phyloP scores from a whole-genome alignment of 2,329 filamentous ascomycete genomes.

The Beauveria medogensis region DNA sequence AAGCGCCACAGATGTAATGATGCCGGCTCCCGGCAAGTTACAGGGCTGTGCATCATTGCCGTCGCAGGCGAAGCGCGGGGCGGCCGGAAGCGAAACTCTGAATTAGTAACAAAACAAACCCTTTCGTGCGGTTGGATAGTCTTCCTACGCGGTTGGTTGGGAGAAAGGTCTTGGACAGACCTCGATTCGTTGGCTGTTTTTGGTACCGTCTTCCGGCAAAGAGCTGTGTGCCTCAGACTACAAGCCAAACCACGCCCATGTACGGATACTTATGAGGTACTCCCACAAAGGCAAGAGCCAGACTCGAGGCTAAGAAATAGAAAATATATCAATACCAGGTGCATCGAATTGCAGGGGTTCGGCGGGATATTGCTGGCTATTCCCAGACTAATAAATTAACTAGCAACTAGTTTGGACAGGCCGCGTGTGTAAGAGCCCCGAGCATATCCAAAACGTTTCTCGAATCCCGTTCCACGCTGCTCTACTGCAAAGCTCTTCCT shows the following conservation, averaged over 20 bases:
- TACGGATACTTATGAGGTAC: neutral
- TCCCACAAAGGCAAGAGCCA: too few relatives aligned
- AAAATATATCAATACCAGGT: neutral
- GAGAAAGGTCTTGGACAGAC: neutral
- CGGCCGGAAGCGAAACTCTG: too few relatives aligned
- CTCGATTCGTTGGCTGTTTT: neutral
- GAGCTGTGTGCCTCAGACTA: neutral
- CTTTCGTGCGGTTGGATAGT: neutral
- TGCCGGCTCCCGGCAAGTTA: neutral
- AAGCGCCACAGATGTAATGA: neutral
- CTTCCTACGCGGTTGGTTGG: neutral
- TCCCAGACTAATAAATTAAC: neutral
- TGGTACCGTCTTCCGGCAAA: neutral
- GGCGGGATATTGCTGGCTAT: neutral
- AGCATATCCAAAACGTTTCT: neutral
- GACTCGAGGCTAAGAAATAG: neutral
- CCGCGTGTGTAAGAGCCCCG: neutral
- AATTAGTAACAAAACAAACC: too few relatives aligned
- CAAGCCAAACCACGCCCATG: neutral
- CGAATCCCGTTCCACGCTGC: neutral
- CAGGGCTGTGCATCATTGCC: constrained; percentile 4
- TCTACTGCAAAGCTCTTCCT: too few relatives aligned
- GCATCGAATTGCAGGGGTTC: neutral
- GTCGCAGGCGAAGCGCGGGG: neutral
- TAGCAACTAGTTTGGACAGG: neutral